Conservation (phyloP, 148 eudicot species). For the Rheum nobile region DNA sequence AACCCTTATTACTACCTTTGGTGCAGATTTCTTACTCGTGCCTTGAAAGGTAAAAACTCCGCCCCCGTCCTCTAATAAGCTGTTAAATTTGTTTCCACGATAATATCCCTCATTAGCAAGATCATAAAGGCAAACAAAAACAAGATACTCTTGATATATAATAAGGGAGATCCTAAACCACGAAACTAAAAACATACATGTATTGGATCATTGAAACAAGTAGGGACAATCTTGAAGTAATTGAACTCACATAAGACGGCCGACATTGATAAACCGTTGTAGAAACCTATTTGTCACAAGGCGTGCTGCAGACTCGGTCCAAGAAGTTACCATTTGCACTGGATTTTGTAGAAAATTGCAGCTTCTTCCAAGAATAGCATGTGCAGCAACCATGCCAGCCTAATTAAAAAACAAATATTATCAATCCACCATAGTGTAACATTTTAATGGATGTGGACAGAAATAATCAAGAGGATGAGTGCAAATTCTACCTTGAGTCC, state of each 20-base stretch:
- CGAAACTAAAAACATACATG: too few relatives aligned
- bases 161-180: not conserved
- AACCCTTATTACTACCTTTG: constrained; percentile 44
- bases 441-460: too few relatives aligned
- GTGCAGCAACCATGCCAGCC: constrained; percentile 75
- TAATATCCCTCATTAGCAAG: too few relatives aligned
- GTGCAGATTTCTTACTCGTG: constrained; percentile 26
- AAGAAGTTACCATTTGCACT: constrained; percentile 73
- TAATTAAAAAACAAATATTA: constrained; percentile 3
- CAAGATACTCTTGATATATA: not conserved
- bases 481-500: not conserved
- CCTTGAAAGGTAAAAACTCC: constrained; percentile 52
- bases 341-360: constrained; percentile 41
- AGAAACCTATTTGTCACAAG: constrained; percentile 62
- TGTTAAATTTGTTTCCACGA: constrained; percentile 1
- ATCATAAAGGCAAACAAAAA: not conserved
- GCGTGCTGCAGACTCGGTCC: constrained; percentile 60
- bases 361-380: constrained; percentile 34
- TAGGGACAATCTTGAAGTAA: not conserved
- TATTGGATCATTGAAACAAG: not conserved
- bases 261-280: constrained; percentile 41
- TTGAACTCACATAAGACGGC: constrained; percentile 64
- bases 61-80: constrained; percentile 85
- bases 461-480: too few relatives aligned
- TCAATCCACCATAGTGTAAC: too few relatives aligned